A percentile compares a stretch with the other conserved stretches of the same genome.
Conservation (phyloP, 768 basidiomycete genomes). For the Pleurotus djamor region DNA sequence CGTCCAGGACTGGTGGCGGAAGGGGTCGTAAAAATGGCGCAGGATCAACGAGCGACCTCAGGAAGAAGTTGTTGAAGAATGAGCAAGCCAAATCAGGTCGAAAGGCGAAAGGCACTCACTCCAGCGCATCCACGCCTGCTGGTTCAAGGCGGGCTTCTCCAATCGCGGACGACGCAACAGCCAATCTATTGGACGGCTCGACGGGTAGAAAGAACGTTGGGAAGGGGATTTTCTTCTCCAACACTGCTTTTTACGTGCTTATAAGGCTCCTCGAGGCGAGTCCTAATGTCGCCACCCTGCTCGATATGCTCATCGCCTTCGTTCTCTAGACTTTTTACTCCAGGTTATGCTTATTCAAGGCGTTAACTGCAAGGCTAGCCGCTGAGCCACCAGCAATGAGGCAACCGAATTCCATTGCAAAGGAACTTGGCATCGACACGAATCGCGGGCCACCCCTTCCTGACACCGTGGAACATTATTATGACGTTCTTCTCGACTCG, state of each 20-base stretch:
- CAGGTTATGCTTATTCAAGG: slow-evolving; percentile 78
- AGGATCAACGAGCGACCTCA: slow-evolving; percentile 49
- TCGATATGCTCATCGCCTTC: too few relatives aligned
- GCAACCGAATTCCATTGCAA: slow-evolving; percentile 18
- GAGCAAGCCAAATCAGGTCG: slow-evolving; percentile 74
- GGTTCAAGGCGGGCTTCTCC: slow-evolving; percentile 67
- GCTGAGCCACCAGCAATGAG: slow-evolving; percentile 16
- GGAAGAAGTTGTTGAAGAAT: slow-evolving; percentile 80
- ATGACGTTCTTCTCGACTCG: slow-evolving; percentile 79
- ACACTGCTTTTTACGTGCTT: slow-evolving; percentile 85
- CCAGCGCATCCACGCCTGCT: slow-evolving; percentile 44
- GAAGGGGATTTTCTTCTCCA: slow-evolving; percentile 78
- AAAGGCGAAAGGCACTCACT: slow-evolving; percentile 45
- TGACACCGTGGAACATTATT: slow-evolving; percentile 64
- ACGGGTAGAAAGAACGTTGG: slow-evolving; percentile 19
- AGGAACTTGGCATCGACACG: slow-evolving; percentile 25
- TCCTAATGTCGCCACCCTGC: neutral
- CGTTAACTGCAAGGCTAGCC: slow-evolving; percentile 51
- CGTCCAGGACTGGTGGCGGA: slow-evolving; percentile 5
- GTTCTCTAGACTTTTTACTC: slow-evolving; percentile 70
- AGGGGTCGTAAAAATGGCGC: slow-evolving; percentile 17
- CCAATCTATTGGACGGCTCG: neutral
- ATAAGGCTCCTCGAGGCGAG: slow-evolving; percentile 85
- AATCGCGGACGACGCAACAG: slow-evolving; percentile 38
- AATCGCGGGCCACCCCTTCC: slow-evolving; percentile 19